Percentiles rank a stretch among this genome's conserved stretches.
These are phyloP conservation scores for Themeda triandra DNA, from an alignment of 176 grass and related monocot genomes.

Conservation along the genomic window DNA sequence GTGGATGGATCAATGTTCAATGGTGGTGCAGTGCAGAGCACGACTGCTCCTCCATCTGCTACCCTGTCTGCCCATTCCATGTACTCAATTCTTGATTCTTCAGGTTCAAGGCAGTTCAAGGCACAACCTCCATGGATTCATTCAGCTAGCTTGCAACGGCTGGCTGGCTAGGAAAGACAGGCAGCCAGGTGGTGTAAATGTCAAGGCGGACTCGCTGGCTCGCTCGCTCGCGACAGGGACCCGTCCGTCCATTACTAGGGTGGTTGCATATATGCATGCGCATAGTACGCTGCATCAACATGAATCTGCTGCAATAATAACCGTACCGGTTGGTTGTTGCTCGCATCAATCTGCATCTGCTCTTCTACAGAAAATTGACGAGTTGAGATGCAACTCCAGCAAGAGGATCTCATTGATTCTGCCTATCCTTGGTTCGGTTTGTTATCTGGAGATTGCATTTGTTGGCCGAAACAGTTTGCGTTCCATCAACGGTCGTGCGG, in stretches of 20 bases:
- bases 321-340: too few relatives aligned
- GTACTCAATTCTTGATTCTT: not conserved
- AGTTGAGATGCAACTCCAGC: not conserved
- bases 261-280: not conserved
- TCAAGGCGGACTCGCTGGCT: not conserved
- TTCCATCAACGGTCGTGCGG: not conserved
- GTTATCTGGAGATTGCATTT: not conserved
- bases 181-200: not conserved
- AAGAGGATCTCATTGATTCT: not conserved
- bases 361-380: not conserved
- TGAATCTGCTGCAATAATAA: too few relatives aligned
- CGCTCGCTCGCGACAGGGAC: not conserved
- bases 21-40: not conserved
- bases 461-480: not conserved
- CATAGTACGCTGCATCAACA: not conserved
- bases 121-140: not conserved
- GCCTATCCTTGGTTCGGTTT: not conserved
- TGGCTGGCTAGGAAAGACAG: not conserved
- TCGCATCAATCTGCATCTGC: too few relatives aligned
- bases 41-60: not conserved
- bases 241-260: not conserved
- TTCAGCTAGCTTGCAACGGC: not conserved
- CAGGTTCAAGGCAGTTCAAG: conserved; percentile 8
- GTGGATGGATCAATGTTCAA: not conserved
- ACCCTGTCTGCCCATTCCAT: not conserved